Evolutionary conservation across 73 alveolate species (phyloP).

Genomic region (Paraurostyla sp.): DNA sequence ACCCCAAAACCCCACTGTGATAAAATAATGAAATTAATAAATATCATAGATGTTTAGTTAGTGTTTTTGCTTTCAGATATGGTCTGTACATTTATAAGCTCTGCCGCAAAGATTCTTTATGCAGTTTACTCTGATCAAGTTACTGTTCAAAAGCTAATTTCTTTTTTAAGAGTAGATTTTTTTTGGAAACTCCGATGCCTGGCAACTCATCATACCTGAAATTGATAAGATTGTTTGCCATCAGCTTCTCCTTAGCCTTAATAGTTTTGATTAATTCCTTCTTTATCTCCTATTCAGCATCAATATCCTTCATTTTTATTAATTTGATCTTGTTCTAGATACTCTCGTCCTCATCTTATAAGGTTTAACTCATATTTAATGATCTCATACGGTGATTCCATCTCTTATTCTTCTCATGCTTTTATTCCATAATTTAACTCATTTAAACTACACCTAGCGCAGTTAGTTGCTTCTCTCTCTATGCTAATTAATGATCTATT

Average conservation of each 20-base stretch:
- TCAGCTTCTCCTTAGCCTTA: neutral
- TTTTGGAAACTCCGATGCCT: slow-evolving; percentile 5
- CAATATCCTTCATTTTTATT: slow-evolving; percentile 32
- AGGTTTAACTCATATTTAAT: no score
- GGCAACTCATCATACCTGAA: slow-evolving; percentile 44
- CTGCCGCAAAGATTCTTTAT: neutral
- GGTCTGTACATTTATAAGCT: neutral
- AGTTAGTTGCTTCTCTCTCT: no score
- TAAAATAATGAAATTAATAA: no score
- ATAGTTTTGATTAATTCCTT: slow-evolving; percentile 19
- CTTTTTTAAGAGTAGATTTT: neutral
- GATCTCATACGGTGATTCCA: no score
- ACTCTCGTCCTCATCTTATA: neutral
- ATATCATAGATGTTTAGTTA: no score
- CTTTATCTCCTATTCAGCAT: slow-evolving; percentile 2
- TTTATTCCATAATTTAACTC: no score
- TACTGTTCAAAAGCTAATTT: neutral
- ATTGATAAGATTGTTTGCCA: neutral
- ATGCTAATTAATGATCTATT: no score
- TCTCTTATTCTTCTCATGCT: no score
- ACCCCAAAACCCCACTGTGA: no score
- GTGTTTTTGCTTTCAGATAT: neutral
- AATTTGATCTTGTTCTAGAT: neutral
- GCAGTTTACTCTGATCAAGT: neutral
- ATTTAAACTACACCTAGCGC: no score